Evolutionary conservation across 1,284 basidiomycete genomes (phyloP).

Genomic region (Ceratobasidium sp.): DNA sequence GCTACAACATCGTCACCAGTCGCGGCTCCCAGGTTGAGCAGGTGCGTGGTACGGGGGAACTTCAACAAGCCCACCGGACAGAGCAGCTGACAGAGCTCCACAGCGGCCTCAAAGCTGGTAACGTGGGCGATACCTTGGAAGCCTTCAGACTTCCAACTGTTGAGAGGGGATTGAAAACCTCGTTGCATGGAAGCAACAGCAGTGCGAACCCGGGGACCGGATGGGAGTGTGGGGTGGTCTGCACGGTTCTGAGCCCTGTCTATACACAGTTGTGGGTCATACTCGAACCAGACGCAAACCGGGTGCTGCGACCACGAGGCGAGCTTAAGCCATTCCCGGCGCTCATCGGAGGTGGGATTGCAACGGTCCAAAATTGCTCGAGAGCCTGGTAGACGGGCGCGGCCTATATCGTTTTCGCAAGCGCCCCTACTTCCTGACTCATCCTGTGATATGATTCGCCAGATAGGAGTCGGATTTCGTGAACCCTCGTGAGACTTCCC

Average conservation of each 20-base stretch:
- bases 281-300: slow-evolving; percentile 68
- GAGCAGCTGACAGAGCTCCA: slow-evolving; percentile 61
- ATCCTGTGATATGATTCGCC: slow-evolving; percentile 66
- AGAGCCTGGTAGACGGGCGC: slow-evolving; percentile 51
- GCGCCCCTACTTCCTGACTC: slow-evolving; percentile 62
- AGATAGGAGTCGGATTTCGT: slow-evolving; percentile 57
- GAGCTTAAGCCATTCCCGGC: slow-evolving; percentile 63
- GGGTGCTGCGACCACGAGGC: slow-evolving; percentile 61
- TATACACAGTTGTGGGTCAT: slow-evolving; percentile 61
- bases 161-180: slow-evolving; percentile 58
- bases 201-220: slow-evolving; percentile 65
- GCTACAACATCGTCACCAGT: slow-evolving; percentile 63
- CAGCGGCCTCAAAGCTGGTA: slow-evolving; percentile 63
- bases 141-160: slow-evolving; percentile 55
- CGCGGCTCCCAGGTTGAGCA: slow-evolving; percentile 67
- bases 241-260: slow-evolving; percentile 65
- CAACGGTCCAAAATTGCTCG: slow-evolving; percentile 66
- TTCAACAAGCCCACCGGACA: slow-evolving; percentile 62
- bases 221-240: slow-evolving; percentile 68
- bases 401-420: slow-evolving; percentile 64
- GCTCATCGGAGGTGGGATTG: slow-evolving; percentile 62
- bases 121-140: slow-evolving; percentile 63
- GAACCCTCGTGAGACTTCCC: slow-evolving; percentile 45
- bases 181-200: slow-evolving; percentile 67
- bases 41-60: slow-evolving; percentile 70